These are phyloP conservation scores for Coprinopsis strossmayeri DNA, from an alignment of 768 basidiomycete species.

Conservation along the genomic window DNA sequence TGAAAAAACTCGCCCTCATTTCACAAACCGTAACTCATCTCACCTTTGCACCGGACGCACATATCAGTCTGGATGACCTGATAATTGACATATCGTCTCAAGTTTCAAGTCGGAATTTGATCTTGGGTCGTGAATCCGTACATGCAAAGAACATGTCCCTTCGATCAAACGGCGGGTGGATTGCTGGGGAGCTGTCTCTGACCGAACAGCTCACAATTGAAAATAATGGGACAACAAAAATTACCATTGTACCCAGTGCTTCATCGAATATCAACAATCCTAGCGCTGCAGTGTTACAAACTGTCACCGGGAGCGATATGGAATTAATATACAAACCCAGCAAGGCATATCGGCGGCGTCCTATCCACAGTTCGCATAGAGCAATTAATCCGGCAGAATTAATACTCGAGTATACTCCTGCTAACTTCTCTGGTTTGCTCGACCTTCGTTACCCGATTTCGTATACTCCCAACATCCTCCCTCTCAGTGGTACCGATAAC, in stretches of 20 bases:
- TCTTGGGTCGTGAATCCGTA: slow-evolving; percentile 37
- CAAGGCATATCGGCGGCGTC: slow-evolving; percentile 26
- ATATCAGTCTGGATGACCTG: slow-evolving; percentile 37
- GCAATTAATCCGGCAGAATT: neutral
- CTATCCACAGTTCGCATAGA: slow-evolving; percentile 31
- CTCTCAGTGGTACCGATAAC: neutral
- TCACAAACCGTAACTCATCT: slow-evolving; percentile 41
- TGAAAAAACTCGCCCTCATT: slow-evolving; percentile 41
- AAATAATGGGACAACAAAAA: neutral
- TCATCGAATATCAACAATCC: slow-evolving; percentile 18
- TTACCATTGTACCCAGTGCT: neutral
- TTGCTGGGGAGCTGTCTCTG: slow-evolving; percentile 47
- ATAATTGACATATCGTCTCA: slow-evolving; percentile 19
- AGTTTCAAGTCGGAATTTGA: slow-evolving; percentile 27
- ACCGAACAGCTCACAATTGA: slow-evolving; percentile 16
- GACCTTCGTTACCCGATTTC: neutral
- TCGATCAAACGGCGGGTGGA: slow-evolving; percentile 48
- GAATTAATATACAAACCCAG: slow-evolving; percentile 35
- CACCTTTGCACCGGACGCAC: slow-evolving; percentile 37
- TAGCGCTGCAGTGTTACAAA: slow-evolving; percentile 26
- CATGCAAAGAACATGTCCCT: slow-evolving; percentile 32
- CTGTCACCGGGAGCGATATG: slow-evolving; percentile 35
- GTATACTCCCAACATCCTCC: neutral
- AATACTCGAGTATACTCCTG: neutral
- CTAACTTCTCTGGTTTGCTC: neutral